phyloP scores from a whole-genome alignment of 352 stramenopile genomes.

The Pythium grandisporangium region DNA sequence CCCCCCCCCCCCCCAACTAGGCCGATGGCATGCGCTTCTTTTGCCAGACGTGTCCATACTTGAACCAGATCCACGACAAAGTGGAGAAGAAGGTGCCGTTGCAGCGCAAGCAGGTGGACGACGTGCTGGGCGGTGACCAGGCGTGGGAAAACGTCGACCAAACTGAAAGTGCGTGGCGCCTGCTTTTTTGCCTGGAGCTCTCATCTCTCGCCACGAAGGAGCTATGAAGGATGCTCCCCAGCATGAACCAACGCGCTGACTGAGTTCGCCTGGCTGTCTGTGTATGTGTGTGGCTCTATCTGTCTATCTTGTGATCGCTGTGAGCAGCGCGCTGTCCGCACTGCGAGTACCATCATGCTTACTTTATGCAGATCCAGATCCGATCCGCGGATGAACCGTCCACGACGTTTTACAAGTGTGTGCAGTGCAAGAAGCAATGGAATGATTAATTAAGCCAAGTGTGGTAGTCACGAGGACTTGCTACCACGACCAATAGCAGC shows the following conservation, averaged over 20 bases:
- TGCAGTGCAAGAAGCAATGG: conserved; percentile 97
- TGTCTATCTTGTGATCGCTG: not conserved
- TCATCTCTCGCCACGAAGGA: too few species aligned
- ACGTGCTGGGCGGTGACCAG: conserved; percentile 96
- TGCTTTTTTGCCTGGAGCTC: too few species aligned
- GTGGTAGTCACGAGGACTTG: too few species aligned
- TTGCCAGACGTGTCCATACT: conserved; percentile 84
- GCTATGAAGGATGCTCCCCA: too few species aligned
- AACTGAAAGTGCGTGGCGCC: conserved; percentile 79
- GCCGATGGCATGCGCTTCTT: conserved; percentile 87
- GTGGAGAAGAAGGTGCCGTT: conserved; percentile 86
- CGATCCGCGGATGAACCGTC: conserved; percentile 97
- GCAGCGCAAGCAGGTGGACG: conserved; percentile 97
- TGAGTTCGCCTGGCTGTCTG: too few species aligned
- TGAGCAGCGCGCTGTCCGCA: conserved; percentile 85
- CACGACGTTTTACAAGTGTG: conserved; percentile 99
- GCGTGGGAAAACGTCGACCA: conserved; percentile 99
- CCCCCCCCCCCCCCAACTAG: too few species aligned
- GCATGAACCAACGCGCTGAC: too few species aligned
- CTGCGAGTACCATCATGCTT: conserved; percentile 95
- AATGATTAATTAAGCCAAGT: too few species aligned
- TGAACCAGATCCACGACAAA: conserved; percentile 85
- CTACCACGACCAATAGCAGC: too few species aligned
- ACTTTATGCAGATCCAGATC: conserved; percentile 99
- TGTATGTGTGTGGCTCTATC: too few species aligned